A percentile compares a stretch with the other conserved stretches of the same genome.
Conservation (phyloP, 164 flowering plant species). For the Vitis vinifera region DNA sequence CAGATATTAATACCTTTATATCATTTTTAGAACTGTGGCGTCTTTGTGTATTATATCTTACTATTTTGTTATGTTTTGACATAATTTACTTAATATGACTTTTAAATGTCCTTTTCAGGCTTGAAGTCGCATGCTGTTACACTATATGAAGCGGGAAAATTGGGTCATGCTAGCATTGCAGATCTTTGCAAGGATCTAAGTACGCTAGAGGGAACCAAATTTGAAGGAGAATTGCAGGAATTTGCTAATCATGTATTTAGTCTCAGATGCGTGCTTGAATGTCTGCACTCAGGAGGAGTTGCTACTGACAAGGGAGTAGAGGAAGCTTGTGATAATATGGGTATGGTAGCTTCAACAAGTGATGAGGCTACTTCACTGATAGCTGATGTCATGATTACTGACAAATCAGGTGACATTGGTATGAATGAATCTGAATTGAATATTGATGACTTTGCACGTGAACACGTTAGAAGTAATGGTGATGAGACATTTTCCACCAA, state of each 20-base stretch:
- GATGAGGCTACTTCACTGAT: slow-evolving; percentile 34
- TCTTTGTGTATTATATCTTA: too few relatives aligned
- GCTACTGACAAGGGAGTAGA: slow-evolving; percentile 33
- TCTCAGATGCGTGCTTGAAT: slow-evolving; percentile 81
- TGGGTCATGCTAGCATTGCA: slow-evolving; percentile 87
- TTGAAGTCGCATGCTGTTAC: slow-evolving; percentile 98
- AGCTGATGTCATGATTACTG: slow-evolving; percentile 24
- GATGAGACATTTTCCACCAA: slow-evolving; percentile 24
- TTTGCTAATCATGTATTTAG: slow-evolving; percentile 98
- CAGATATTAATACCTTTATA: too few relatives aligned
- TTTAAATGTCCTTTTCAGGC: slow-evolving; percentile 46
- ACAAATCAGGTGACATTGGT: slow-evolving; percentile 18
- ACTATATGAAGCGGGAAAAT: slow-evolving; percentile 92
- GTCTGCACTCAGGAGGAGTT: slow-evolving; percentile 86
- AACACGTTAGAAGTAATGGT: slow-evolving; percentile 22
- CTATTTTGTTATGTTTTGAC: not conserved
- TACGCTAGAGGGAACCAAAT: slow-evolving; percentile 87
- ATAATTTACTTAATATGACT: not conserved
- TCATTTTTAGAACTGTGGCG: too few relatives aligned
- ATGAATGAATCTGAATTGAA: slow-evolving; percentile 20
- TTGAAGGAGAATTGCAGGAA: slow-evolving; percentile 98
- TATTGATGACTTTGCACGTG: slow-evolving; percentile 24
- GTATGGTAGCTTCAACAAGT: slow-evolving; percentile 18
- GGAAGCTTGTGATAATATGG: slow-evolving; percentile 32
- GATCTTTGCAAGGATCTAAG: slow-evolving; percentile 94